A percentile compares a stretch with the other conserved stretches of the same genome.
These are phyloP conservation scores for Botrytis hyacinthi DNA, from an alignment of 2,329 filamentous ascomycete species.

Conservation along the genomic window DNA sequence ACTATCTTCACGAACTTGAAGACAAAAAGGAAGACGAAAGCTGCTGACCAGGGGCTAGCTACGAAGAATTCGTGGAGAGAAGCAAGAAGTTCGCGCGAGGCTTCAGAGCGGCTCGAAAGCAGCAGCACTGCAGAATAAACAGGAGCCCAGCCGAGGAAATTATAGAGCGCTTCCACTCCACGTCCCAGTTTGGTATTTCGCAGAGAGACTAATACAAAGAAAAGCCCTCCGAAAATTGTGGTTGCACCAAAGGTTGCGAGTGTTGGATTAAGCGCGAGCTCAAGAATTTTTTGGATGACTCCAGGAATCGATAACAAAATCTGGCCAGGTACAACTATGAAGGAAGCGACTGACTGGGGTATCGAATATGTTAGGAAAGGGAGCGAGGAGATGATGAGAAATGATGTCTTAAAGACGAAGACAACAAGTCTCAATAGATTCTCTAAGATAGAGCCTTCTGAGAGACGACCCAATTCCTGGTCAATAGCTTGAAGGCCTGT, in stretches of 20 bases:
- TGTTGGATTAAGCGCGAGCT: not conserved
- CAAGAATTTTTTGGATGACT: not conserved
- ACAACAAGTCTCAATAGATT: not conserved
- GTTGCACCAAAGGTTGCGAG: not conserved
- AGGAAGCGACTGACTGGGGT: not conserved
- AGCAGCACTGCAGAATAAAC: not conserved
- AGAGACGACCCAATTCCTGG: not conserved
- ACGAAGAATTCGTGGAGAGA: not conserved
- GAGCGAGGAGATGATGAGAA: not conserved
- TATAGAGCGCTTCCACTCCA: not conserved
- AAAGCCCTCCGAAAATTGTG: fast-evolving
- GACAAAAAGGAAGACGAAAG: conserved; percentile 22
- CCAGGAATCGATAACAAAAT: not conserved
- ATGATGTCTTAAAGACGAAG: not conserved
- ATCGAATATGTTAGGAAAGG: not conserved
- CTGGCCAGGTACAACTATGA: not conserved
- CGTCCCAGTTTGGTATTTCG: not conserved
- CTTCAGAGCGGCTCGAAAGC: not conserved
- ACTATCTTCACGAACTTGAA: conserved; percentile 31
- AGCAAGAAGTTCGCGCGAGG: not conserved
- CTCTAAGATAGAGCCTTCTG: not conserved
- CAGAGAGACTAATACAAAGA: not conserved
- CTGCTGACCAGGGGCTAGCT: conserved; percentile 6
- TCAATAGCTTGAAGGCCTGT: not conserved
- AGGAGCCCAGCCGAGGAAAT: not conserved